Percentiles rank a stretch among this genome's conserved stretches.
These are phyloP conservation scores for Claviceps cyperi DNA, from an alignment of 2,329 filamentous ascomycete species.

Conservation along the genomic window DNA sequence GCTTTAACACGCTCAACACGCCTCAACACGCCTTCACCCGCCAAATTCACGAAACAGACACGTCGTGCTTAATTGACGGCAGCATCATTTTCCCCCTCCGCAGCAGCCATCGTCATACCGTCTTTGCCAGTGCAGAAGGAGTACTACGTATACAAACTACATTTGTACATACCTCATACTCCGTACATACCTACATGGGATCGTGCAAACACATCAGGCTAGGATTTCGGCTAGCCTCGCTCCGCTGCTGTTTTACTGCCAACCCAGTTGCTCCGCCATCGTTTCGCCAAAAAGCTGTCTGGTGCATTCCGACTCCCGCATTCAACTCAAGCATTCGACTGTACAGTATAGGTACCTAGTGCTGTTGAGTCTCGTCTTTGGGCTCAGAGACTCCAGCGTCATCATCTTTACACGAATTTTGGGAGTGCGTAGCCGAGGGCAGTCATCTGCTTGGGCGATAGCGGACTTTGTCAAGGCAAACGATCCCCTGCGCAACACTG, in stretches of 20 bases:
- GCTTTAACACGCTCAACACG: conserved; percentile 11
- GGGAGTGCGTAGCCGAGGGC: background rate
- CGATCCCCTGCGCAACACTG: background rate
- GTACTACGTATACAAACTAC: background rate
- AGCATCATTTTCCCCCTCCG: conserved; percentile 10
- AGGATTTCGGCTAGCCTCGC: no score
- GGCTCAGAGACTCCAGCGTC: background rate
- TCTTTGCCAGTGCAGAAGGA: background rate
- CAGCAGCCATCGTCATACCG: conserved; percentile 1
- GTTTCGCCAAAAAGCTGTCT: conserved; percentile 4
- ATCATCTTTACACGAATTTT: no score
- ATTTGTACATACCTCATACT: background rate
- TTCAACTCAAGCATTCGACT: background rate
- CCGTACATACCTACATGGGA: no score
- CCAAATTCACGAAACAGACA: conserved; percentile 29
- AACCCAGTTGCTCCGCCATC: conserved; percentile 5
- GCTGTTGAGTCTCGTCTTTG: background rate
- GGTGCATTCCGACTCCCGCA: background rate
- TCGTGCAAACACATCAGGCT: no score
- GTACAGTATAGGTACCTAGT: background rate
- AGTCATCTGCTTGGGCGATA: background rate
- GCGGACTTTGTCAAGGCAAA: background rate
- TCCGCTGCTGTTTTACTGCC: background rate
- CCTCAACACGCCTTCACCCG: conserved; percentile 18
- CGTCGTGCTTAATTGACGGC: conserved; percentile 23